Conservation (phyloP, 495 filamentous ascomycete genomes). For the Hyaloscypha variabilis region DNA sequence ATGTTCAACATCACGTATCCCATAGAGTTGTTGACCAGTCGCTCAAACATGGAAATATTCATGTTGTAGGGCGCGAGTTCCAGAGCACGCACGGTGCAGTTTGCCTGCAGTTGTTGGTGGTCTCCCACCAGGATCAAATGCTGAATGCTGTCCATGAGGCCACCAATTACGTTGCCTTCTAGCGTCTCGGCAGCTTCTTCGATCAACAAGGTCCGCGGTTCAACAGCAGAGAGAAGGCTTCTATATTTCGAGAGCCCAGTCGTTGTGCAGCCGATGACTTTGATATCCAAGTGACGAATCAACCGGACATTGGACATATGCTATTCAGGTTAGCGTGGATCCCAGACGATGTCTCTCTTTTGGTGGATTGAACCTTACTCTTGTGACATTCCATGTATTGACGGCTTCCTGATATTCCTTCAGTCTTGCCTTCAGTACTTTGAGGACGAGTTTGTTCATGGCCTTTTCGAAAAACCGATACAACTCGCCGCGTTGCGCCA, state of each 20-base stretch:
- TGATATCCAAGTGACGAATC: slow-evolving; percentile 34
- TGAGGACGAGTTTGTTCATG: slow-evolving; percentile 45
- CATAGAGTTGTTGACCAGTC: slow-evolving; percentile 71
- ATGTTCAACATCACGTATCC: slow-evolving; percentile 59
- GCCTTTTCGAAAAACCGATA: slow-evolving; percentile 58
- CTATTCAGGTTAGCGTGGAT: not conserved
- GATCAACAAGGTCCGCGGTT: slow-evolving; percentile 67
- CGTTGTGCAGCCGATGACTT: slow-evolving; percentile 73
- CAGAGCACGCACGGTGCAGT: slow-evolving; percentile 57
- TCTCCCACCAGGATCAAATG: slow-evolving; percentile 79
- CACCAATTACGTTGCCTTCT: slow-evolving; percentile 65
- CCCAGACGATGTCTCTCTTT: not conserved
- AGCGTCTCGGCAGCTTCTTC: slow-evolving; percentile 79
- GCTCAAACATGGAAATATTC: slow-evolving; percentile 74
- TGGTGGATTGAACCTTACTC: slow-evolving; percentile 47
- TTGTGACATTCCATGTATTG: slow-evolving; percentile 48
- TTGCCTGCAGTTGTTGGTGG: slow-evolving; percentile 71
- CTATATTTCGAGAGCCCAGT: slow-evolving; percentile 83
- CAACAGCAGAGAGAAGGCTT: slow-evolving; percentile 66
- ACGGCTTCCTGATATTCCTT: slow-evolving; percentile 44
- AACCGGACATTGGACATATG: slow-evolving; percentile 20
- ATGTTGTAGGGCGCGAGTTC: slow-evolving; percentile 60
- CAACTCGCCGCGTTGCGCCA: slow-evolving; percentile 53
- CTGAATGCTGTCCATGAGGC: slow-evolving; percentile 67
- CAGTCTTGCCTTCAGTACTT: slow-evolving; percentile 44